Base-by-base conservation (phyloP, 306 rosid genomes). In the Sicyos baderoa region DNA sequence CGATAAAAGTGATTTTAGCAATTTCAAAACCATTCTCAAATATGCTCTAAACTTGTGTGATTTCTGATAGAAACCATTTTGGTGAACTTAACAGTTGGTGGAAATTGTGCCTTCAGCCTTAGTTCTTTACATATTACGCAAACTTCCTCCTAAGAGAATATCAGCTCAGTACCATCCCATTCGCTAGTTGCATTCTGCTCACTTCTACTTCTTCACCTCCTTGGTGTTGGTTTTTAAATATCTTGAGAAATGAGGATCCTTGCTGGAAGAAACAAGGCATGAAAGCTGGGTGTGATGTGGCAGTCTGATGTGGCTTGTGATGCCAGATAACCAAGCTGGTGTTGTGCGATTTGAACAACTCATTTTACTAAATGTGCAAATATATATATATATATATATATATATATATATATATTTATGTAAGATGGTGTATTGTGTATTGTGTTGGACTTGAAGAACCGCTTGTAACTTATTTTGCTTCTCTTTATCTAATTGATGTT, bases 51-150 rank as follows among this genome's bases (percentile, higher is more conserved):
- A 13, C 75, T 73, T 57, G 27, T 57, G 15, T 9, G 22, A 15
- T 54, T 22, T 67, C 54, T 77, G 73, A 70, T 68, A 37, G 19
- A 17, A 62, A 16, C 68, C 58, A 44, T 75, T 7, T 76, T 74
- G 63, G 22, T 78, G 17, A 65, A 65, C 27, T 71, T 48, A 76
- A 29, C 86, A 93, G 97, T 75, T 90, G 80, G 99, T 93, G 57
- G 99, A 93, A 85, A 70, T 93, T 72, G 81, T 93, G 54, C 99
- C 99, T 78, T 93, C 99, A 23, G 97, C 96, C 25, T 81, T 93
- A 32, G 97, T 93, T 48, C 96, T 93, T 57, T 93, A 76, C 82
- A 90, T 93, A 79, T 77, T 93, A 75, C 94, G 99, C 71, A 86
- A 85, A 81, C 80, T 93, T 82, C 99, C 99, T 11, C 97, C 96